Conservation (phyloP, 192 early-diverging fungal species). For the Backusella macrospora region DNA sequence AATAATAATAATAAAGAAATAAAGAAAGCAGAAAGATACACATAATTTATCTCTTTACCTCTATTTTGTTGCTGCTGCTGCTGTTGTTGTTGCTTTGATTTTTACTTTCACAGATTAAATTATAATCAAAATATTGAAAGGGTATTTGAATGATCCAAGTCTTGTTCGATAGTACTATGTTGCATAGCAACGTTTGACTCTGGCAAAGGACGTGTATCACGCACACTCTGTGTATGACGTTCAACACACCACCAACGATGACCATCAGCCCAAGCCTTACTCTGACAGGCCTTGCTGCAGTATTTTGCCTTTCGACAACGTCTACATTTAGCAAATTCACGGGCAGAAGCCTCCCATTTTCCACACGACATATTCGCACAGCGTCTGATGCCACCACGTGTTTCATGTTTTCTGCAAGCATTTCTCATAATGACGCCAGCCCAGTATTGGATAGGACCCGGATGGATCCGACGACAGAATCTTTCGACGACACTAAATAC, state of each 20-base stretch:
- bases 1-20: neutral
- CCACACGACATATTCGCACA: slow-evolving; percentile 81
- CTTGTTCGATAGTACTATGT: neutral
- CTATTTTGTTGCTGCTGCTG: neutral
- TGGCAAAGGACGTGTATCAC: neutral
- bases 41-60: neutral
- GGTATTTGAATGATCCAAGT: neutral
- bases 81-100: neutral
- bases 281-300: slow-evolving; percentile 78
- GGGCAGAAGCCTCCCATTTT: slow-evolving; percentile 70
- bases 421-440: slow-evolving; percentile 80
- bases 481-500: slow-evolving; percentile 77
- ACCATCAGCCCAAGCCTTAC: slow-evolving; percentile 76
- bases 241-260: slow-evolving; percentile 85
- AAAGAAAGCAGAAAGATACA: neutral
- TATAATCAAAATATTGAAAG: neutral
- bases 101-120: too few relatives aligned
- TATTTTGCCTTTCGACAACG: slow-evolving; percentile 87
- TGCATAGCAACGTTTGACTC: neutral
- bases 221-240: slow-evolving; percentile 7
- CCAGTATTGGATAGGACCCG: slow-evolving; percentile 73
- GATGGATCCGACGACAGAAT: slow-evolving; percentile 69
- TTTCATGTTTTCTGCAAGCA: slow-evolving; percentile 76
- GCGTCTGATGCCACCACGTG: slow-evolving; percentile 67
- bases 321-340: slow-evolving; percentile 87